A percentile compares a stretch with the other conserved stretches of the same genome.
Conservation (phyloP, 2,329 filamentous ascomycete genomes). For the Helotiales sp. region DNA sequence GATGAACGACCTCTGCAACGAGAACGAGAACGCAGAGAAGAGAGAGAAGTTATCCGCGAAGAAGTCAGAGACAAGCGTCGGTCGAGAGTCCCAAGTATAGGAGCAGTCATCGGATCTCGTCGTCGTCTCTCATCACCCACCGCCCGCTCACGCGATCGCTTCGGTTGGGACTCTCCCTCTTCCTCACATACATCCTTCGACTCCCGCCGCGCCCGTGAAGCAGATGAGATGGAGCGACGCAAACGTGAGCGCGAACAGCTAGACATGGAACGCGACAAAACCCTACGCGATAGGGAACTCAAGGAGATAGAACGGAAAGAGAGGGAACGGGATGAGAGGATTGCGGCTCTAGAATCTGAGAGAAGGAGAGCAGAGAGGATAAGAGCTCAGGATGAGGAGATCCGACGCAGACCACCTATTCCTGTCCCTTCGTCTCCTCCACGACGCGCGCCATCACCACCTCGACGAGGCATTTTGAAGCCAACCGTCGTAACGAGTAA, state of each 20-base stretch:
- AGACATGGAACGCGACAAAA: slow-evolving; percentile 4
- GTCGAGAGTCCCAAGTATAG: slow-evolving; percentile 17
- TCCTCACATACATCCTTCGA: slow-evolving; percentile 27
- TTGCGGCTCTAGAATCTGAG: slow-evolving; percentile 17
- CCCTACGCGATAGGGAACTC: background rate
- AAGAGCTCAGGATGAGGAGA: slow-evolving; percentile 31
- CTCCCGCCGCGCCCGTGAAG: slow-evolving; percentile 16
- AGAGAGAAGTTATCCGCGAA: background rate
- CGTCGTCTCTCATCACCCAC: slow-evolving; percentile 10
- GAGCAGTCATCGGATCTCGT: slow-evolving; percentile 21
- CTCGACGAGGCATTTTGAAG: background rate
- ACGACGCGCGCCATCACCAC: background rate
- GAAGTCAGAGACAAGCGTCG: background rate
- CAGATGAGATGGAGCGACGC: slow-evolving; percentile 12
- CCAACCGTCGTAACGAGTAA: background rate
- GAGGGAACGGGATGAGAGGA: slow-evolving; percentile 16
- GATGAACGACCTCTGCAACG: slow-evolving; percentile 29
- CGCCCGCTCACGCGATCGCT: slow-evolving; percentile 12
- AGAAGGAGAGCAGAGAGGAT: slow-evolving; percentile 23
- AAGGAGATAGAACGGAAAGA: background rate
- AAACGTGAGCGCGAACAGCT: slow-evolving; percentile 1
- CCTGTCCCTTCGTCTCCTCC: no score
- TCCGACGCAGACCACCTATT: slow-evolving; percentile 29
- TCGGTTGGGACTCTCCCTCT: slow-evolving; percentile 25
- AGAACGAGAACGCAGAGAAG: background rate